These are phyloP conservation scores for Alternaria sp. DNA, from an alignment of 2,329 filamentous ascomycete species.

Conservation along the genomic window DNA sequence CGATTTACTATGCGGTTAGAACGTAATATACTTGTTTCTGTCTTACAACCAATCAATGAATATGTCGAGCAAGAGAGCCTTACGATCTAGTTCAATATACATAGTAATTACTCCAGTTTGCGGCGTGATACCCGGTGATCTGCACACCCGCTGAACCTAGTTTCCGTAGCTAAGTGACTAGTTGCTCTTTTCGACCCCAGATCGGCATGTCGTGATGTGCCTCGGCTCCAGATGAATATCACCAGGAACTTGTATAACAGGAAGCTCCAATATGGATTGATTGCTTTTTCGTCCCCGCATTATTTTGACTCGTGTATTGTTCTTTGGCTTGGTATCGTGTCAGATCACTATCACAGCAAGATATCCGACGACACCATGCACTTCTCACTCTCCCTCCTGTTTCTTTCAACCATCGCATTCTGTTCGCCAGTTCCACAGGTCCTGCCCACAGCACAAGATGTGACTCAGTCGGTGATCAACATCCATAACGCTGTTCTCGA, in stretches of 20 bases:
- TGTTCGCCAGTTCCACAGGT: conserved; percentile 3
- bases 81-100: background rate
- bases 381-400: background rate
- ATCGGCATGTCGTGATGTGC: background rate
- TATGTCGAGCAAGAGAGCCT: background rate
- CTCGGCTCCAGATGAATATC: conserved; percentile 3
- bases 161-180: background rate
- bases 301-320: background rate
- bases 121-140: background rate
- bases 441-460: conserved; percentile 4
- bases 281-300: background rate
- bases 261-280: background rate
- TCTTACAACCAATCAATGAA: background rate
- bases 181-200: background rate
- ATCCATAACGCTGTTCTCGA: conserved; percentile 27
- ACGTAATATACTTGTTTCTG: background rate
- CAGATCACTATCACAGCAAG: background rate
- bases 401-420: conserved; percentile 7
- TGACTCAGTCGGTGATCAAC: conserved; percentile 17
- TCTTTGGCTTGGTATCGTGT: background rate
- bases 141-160: background rate
- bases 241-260: background rate
- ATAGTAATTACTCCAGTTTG: background rate
- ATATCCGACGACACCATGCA: conserved; percentile 1
- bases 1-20: background rate